Conservation (phyloP, 2,329 filamentous ascomycete genomes). For the Chaetomium sp. region DNA sequence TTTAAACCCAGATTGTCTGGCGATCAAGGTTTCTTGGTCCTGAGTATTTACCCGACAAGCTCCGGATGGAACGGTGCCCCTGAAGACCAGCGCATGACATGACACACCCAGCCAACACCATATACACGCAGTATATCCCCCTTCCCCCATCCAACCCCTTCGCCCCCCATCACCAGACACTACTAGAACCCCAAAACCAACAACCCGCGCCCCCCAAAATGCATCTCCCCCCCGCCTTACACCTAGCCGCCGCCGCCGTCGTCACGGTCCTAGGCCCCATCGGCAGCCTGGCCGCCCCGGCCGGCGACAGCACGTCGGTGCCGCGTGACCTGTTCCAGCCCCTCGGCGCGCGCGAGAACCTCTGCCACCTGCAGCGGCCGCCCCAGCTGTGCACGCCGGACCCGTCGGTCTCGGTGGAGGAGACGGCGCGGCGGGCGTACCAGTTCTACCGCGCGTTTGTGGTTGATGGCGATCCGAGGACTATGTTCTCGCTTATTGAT, state of each 20-base stretch:
- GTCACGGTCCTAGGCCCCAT: neutral
- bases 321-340: neutral
- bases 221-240: neutral
- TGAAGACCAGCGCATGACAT: neutral
- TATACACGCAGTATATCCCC: neutral
- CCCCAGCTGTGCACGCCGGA: constrained; percentile 43
- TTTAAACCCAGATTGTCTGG: neutral
- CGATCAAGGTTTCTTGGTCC: neutral
- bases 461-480: constrained; percentile 44
- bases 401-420: constrained; percentile 40
- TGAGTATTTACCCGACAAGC: constrained; percentile 1
- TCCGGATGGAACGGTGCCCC: constrained; percentile 1
- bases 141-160: neutral
- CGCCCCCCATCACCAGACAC: neutral
- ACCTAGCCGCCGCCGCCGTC: neutral
- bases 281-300: neutral
- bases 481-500: constrained; percentile 47
- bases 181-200: neutral
- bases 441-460: constrained; percentile 47
- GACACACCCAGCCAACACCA: neutral
- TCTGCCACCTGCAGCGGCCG: constrained; percentile 42
- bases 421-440: constrained; percentile 45
- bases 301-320: neutral
- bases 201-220: neutral
- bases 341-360: constrained; percentile 41